Evolutionary conservation across 805 yeast genomes (phyloP).

Genomic region (Wickerhamomyces bisporus): DNA sequence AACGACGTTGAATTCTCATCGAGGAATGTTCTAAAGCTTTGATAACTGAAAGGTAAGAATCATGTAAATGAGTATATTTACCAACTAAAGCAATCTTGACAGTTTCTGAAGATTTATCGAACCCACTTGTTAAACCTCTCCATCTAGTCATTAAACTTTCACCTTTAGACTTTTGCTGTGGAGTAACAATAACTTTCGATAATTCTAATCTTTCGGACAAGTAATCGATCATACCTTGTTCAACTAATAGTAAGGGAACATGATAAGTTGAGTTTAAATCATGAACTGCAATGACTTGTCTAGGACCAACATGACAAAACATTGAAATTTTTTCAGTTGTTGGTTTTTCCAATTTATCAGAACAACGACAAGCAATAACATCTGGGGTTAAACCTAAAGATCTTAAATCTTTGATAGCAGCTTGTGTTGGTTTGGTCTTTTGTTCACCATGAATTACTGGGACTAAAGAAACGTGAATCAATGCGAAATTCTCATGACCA

Average conservation of each 20-base stretch:
- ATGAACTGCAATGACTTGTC: constrained; percentile 94
- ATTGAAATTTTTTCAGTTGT: constrained; percentile 96
- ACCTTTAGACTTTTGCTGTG: constrained; percentile 61
- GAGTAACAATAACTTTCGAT: constrained; percentile 37
- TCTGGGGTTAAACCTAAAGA: constrained; percentile 93
- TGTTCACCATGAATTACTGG: constrained; percentile 99
- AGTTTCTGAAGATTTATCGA: constrained; percentile 77
- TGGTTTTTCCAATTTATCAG: constrained; percentile 69
- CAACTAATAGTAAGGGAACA: constrained; percentile 85
- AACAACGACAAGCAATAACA: constrained; percentile 97
- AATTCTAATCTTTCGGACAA: constrained; percentile 65
- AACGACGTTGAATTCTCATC: constrained; percentile 78
- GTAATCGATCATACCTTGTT: constrained; percentile 78
- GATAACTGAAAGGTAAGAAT: constrained; percentile 90
- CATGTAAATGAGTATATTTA: constrained; percentile 92
- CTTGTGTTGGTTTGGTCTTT: constrained; percentile 99
- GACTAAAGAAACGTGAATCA: constrained; percentile 93
- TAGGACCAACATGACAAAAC: constrained; percentile 99
- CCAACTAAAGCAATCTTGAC: constrained; percentile 97
- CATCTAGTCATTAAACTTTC: constrained; percentile 65
- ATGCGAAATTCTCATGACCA: constrained; percentile 87
- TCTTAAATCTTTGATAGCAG: constrained; percentile 95
- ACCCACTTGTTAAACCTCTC: constrained; percentile 71
- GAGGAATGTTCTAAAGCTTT: constrained; percentile 95
- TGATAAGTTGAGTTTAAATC: constrained; percentile 97